Conservation (phyloP, 2,329 filamentous ascomycete genomes). For the Thermochaetoides dissita region DNA sequence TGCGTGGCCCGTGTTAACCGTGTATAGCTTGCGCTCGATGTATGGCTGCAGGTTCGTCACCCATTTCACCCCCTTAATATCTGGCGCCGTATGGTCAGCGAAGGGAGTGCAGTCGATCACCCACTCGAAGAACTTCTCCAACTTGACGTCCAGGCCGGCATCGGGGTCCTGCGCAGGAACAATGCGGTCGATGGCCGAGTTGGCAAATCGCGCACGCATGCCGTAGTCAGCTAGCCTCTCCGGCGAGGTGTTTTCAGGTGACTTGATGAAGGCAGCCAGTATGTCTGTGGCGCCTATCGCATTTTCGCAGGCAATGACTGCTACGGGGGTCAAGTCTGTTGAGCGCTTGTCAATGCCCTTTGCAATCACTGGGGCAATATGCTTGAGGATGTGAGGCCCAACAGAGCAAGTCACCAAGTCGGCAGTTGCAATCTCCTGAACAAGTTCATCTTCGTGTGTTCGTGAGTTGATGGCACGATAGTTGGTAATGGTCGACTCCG, state of each 20-base stretch:
- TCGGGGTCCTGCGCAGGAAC: slow-evolving; percentile 77
- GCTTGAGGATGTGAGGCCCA: slow-evolving; percentile 88
- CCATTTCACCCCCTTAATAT: slow-evolving; percentile 82
- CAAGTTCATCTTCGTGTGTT: slow-evolving; percentile 63
- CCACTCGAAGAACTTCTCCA: slow-evolving; percentile 99
- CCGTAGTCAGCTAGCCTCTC: slow-evolving; percentile 54
- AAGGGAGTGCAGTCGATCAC: slow-evolving; percentile 85
- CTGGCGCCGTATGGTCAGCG: slow-evolving; percentile 51
- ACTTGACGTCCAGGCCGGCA: slow-evolving; percentile 76
- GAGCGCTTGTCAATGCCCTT: slow-evolving; percentile 76
- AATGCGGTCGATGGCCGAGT: slow-evolving; percentile 96
- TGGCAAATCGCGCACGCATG: slow-evolving; percentile 75
- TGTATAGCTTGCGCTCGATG: slow-evolving; percentile 99
- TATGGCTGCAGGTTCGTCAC: slow-evolving; percentile 84
- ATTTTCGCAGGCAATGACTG: slow-evolving; percentile 97
- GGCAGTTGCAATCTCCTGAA: slow-evolving; percentile 74
- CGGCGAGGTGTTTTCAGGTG: slow-evolving; percentile 55
- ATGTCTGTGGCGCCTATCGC: slow-evolving; percentile 88
- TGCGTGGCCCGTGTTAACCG: slow-evolving; percentile 95
- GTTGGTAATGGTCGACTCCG: slow-evolving; percentile 73
- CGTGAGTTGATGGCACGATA: slow-evolving; percentile 96
- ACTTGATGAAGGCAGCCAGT: slow-evolving; percentile 67
- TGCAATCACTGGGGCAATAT: slow-evolving; percentile 89
- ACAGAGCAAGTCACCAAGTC: slow-evolving; percentile 94
- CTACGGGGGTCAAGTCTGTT: slow-evolving; percentile 50